Evolutionary conservation across 2,329 filamentous ascomycete genomes (phyloP).

Genomic region (Arthrobotrys sphaeroides): DNA sequence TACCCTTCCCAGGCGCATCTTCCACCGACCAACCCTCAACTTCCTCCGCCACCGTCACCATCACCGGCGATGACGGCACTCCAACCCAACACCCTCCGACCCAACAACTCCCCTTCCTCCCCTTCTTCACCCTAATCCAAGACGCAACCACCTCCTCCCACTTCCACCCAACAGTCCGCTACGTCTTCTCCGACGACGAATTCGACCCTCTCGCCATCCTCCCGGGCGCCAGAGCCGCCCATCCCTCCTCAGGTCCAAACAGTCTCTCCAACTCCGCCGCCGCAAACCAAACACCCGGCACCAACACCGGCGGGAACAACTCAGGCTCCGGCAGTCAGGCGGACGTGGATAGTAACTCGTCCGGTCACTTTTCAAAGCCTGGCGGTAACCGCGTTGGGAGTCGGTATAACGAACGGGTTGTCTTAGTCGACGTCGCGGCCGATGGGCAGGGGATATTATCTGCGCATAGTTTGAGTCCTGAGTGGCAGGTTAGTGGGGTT

Average conservation of each 20-base stretch:
- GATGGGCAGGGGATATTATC: conserved; percentile 69
- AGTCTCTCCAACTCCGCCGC: conserved; percentile 33
- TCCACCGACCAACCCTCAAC: neutral
- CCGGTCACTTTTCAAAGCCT: conserved; percentile 57
- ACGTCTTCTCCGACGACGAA: conserved; percentile 93
- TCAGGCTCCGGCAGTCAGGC: conserved; percentile 46
- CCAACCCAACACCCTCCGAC: conserved; percentile 18
- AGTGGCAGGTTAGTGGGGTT: conserved; percentile 74
- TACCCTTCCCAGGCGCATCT: conserved; percentile 31
- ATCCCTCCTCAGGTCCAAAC: conserved; percentile 17
- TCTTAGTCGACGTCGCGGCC: conserved; percentile 68
- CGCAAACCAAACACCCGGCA: neutral
- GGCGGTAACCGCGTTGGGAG: neutral
- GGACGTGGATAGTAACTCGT: conserved; percentile 55
- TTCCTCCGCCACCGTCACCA: neutral
- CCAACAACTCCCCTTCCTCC: conserved; percentile 67
- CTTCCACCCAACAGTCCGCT: conserved; percentile 86
- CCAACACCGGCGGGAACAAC: conserved; percentile 19
- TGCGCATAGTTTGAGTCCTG: conserved; percentile 76
- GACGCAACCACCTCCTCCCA: conserved; percentile 77
- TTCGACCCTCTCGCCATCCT: conserved; percentile 57
- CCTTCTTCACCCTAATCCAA: conserved; percentile 85
- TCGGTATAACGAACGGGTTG: conserved; percentile 64
- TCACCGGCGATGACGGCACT: conserved; percentile 3
- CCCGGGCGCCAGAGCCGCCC: conserved; percentile 23